Evolutionary conservation across 2,329 filamentous ascomycete species (phyloP).

Genomic region (Lasiodiplodia sp.): DNA sequence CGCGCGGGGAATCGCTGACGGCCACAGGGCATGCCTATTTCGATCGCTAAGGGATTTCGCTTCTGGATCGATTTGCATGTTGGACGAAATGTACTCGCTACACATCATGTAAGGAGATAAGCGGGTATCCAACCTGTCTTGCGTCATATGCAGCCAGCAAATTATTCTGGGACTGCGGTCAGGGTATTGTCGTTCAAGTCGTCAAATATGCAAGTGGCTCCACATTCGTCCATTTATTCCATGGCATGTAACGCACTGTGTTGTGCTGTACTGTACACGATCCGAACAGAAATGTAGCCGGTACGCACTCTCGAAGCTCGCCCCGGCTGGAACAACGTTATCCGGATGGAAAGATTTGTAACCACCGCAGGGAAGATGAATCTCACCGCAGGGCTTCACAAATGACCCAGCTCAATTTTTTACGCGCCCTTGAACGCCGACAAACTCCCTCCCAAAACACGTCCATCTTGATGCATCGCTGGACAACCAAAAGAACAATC

Average conservation of each 20-base stretch:
- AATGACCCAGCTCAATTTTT: neutral
- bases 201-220: neutral
- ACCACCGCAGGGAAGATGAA: neutral
- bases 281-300: neutral
- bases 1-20: neutral
- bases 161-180: no score
- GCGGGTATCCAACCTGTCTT: neutral
- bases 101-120: neutral
- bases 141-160: neutral
- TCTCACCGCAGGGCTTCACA: slow-evolving; percentile 4
- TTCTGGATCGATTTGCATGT: neutral
- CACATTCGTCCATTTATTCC: neutral
- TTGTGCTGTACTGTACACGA: slow-evolving; percentile 10
- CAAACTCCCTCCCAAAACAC: slow-evolving; percentile 9
- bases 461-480: slow-evolving; percentile 20
- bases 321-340: neutral
- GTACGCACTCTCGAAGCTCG: neutral
- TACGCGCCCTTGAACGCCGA: slow-evolving; percentile 10
- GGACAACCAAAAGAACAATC: neutral
- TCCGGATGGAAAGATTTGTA: neutral
- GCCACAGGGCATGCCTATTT: neutral
- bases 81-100: neutral
- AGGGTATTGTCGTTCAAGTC: no score
- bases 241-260: neutral
- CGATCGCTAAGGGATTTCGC: no score